Evolutionary conservation across 768 basidiomycete species (phyloP).

Genomic region (Chlorophyllum brunneum): DNA sequence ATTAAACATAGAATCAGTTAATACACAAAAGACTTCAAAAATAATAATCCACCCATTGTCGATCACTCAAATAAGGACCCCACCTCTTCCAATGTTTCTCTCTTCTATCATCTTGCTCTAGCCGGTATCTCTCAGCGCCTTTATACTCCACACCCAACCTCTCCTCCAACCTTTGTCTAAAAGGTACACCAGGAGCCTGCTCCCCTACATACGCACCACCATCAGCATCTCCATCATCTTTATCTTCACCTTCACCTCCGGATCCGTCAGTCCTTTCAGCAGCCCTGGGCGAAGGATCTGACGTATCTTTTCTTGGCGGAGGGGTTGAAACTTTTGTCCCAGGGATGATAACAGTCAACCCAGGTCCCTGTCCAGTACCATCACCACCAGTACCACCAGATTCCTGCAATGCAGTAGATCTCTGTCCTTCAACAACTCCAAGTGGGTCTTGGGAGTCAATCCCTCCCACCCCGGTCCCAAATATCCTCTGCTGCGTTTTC

Average conservation of each 20-base stretch:
- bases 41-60: constrained; percentile 84
- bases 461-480: constrained; percentile 37
- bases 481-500: constrained; percentile 73
- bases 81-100: constrained; percentile 96
- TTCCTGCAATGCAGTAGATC: constrained; percentile 13
- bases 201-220: constrained; percentile 15
- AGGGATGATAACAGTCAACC: constrained; percentile 68
- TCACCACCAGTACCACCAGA: constrained; percentile 12
- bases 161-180: constrained; percentile 64
- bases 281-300: constrained; percentile 30
- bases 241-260: background rate
- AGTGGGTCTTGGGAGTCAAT: constrained; percentile 15
- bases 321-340: constrained; percentile 38
- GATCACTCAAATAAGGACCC: constrained; percentile 96
- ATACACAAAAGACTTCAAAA: constrained; percentile 1
- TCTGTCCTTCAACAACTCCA: constrained; percentile 16
- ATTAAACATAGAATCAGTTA: constrained; percentile 15
- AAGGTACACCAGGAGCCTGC: constrained; percentile 26
- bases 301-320: constrained; percentile 43
- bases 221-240: constrained; percentile 15
- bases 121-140: constrained; percentile 78
- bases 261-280: background rate
- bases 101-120: constrained; percentile 77
- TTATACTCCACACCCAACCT: constrained; percentile 69
- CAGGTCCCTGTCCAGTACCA: constrained; percentile 24